Evolutionary conservation across 2,329 filamentous ascomycete species (phyloP).

Genomic region (Aspergillus fructus): DNA sequence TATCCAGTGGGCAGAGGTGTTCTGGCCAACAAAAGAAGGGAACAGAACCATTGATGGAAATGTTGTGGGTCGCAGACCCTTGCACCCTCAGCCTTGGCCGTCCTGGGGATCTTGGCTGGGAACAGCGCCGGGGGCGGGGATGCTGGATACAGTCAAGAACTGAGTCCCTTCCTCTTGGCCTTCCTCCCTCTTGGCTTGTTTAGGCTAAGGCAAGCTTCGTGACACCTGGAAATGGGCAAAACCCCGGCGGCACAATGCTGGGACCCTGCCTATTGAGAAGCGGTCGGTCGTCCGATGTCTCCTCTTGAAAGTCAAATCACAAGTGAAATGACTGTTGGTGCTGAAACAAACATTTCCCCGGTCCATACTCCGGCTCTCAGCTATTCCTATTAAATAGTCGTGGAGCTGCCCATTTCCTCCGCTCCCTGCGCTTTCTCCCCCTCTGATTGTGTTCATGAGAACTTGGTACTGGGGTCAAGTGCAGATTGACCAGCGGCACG

Average conservation of each 20-base stretch:
- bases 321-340: not conserved
- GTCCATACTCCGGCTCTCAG: not conserved
- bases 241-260: constrained; percentile 2
- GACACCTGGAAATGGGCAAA: constrained; percentile 6
- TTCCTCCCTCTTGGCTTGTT: not conserved
- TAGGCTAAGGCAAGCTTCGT: not conserved
- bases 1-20: not conserved
- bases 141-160: not conserved
- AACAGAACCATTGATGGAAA: not conserved
- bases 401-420: not conserved
- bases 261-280: not conserved
- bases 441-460: not conserved
- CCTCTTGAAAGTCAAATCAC: not conserved
- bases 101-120: not conserved
- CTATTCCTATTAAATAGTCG: not conserved
- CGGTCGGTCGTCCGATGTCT: not conserved
- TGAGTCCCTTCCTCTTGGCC: too few species aligned
- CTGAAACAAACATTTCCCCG: not conserved
- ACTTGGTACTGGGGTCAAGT: not conserved
- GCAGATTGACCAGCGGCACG: not conserved
- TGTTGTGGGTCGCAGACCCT: not conserved
- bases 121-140: not conserved
- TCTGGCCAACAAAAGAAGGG: not conserved
- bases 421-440: not conserved
- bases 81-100: not conserved